Evolutionary conservation across 2,329 filamentous ascomycete genomes (phyloP).

Genomic region (Emmonsiellopsis sp.): DNA sequence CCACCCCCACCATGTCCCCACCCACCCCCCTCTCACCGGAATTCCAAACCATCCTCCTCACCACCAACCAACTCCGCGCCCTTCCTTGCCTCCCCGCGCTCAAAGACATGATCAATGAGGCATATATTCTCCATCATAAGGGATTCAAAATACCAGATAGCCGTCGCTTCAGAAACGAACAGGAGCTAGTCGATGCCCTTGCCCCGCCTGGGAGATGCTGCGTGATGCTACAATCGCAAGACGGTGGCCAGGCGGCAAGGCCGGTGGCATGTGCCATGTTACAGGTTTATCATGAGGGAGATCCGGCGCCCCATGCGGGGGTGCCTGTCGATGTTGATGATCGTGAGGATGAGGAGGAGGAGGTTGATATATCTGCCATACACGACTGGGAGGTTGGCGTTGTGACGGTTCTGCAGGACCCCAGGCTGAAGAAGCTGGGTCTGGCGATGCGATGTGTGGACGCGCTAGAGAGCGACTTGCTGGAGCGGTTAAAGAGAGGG

Average conservation of each 20-base stretch:
- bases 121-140: background rate
- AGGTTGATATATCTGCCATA: background rate
- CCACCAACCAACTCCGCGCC: background rate
- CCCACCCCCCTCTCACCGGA: background rate
- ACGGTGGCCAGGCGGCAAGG: background rate
- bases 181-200: background rate
- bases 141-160: background rate
- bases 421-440: background rate
- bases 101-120: constrained; percentile 1
- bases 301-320: background rate
- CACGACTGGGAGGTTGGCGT: constrained; percentile 1
- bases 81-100: background rate
- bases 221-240: background rate
- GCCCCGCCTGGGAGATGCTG: background rate
- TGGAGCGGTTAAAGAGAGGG: background rate
- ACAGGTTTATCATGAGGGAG: background rate
- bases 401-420: constrained; percentile 1
- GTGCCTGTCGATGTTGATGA: background rate
- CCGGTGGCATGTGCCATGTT: constrained; percentile 1
- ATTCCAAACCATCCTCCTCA: background rate
- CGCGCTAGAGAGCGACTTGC: background rate
- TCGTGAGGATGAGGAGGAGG: background rate
- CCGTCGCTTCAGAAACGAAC: background rate
- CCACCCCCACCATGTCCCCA: no score
- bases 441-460: background rate